Evolutionary conservation across 306 rosid genomes (phyloP).

Genomic region (Fagus crenata): DNA sequence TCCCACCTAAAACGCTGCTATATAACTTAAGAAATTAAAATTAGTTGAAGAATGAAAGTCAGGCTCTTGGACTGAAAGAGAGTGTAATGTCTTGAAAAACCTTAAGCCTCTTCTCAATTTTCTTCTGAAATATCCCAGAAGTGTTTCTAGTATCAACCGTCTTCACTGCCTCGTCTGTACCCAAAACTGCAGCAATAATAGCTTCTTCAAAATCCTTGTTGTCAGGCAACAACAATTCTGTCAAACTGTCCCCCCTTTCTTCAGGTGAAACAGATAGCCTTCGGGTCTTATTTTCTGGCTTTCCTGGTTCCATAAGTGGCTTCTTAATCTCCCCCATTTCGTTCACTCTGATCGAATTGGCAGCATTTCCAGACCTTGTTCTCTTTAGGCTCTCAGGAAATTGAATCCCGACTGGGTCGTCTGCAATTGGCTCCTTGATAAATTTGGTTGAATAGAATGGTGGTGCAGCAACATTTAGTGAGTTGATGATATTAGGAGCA

Average conservation of each 20-base stretch:
- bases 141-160: not conserved
- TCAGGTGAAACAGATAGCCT: conserved; percentile 49
- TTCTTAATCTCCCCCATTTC: conserved; percentile 33
- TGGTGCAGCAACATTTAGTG: conserved; percentile 73
- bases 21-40: conserved; percentile 28
- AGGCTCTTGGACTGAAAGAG: conserved; percentile 91
- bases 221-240: conserved; percentile 56
- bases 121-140: conserved; percentile 38
- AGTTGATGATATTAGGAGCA: conserved; percentile 36
- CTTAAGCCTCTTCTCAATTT: conserved; percentile 79
- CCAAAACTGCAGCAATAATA: conserved; percentile 70
- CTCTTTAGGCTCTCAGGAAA: conserved; percentile 73
- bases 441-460: conserved; percentile 70
- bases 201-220: conserved; percentile 91
- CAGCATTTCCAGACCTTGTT: conserved; percentile 81
- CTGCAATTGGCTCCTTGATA: conserved; percentile 31
- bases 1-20: conserved; percentile 56
- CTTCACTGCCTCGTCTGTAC: conserved; percentile 39
- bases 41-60: conserved; percentile 16
- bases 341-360: conserved; percentile 47
- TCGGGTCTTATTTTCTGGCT: conserved; percentile 62
- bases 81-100: conserved; percentile 84
- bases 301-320: conserved; percentile 33
- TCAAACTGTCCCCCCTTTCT: conserved; percentile 39
- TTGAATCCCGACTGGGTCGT: conserved; percentile 39